These are phyloP conservation scores for Hypomontagnella submonticulosa DNA, from an alignment of 495 filamentous ascomycete species.

Conservation along the genomic window DNA sequence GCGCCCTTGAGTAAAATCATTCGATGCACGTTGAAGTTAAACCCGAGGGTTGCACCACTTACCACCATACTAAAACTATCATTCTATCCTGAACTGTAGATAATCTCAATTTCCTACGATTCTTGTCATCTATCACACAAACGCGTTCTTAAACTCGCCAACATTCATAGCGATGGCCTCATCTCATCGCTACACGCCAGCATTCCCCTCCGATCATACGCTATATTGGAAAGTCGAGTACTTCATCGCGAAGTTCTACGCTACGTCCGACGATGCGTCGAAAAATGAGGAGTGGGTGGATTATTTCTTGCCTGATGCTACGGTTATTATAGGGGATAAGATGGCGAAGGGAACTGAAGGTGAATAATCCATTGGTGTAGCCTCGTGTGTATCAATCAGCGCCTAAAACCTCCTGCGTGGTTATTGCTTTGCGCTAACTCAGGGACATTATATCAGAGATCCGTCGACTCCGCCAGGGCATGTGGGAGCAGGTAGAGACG, in stretches of 20 bases:
- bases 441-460: conserved; percentile 23
- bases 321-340: conserved; percentile 48
- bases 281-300: conserved; percentile 53
- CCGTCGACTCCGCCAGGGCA: conserved; percentile 34
- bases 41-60: conserved; percentile 5
- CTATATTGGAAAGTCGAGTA: conserved; percentile 40
- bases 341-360: conserved; percentile 47
- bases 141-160: too few species aligned
- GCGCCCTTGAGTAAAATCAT: too few species aligned
- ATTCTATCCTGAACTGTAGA: too few species aligned
- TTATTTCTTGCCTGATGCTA: conserved; percentile 50
- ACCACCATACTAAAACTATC: too few species aligned
- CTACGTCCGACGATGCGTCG: conserved; percentile 50
- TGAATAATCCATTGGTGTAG: too few species aligned
- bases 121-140: too few species aligned
- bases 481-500: conserved; percentile 45
- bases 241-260: conserved; percentile 53
- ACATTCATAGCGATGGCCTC: conserved; percentile 4
- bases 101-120: too few species aligned
- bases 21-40: conserved; percentile 20
- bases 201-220: conserved; percentile 43
- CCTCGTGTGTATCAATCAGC: not conserved
- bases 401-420: not conserved
- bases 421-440: not conserved
- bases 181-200: conserved; percentile 37